Evolutionary conservation across 768 basidiomycete genomes (phyloP).

Genomic region (Dioszegia aurantiaca): DNA sequence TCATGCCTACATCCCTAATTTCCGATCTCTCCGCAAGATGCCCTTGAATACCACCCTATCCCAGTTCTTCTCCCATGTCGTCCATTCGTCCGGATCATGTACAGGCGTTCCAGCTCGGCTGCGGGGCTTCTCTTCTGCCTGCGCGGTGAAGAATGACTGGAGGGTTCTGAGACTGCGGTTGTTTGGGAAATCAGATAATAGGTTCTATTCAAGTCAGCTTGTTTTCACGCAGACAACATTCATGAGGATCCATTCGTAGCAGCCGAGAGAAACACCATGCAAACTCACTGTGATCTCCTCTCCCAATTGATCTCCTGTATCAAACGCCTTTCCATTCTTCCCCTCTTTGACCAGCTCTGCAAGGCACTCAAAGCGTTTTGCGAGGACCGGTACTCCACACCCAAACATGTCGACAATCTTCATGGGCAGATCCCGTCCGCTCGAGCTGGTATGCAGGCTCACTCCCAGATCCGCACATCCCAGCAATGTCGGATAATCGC

Average conservation of each 20-base stretch:
- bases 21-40: conserved; percentile 12
- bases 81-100: conserved; percentile 59
- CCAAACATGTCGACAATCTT: conserved; percentile 99
- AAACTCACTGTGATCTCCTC: conserved; percentile 58
- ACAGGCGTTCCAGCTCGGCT: conserved; percentile 10
- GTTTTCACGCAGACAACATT: too few species aligned
- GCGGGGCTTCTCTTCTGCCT: not conserved
- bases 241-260: too few species aligned
- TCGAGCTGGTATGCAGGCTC: conserved; percentile 85
- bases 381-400: conserved; percentile 88
- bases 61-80: conserved; percentile 86
- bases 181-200: conserved; percentile 62
- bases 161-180: conserved; percentile 59
- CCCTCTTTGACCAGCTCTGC: conserved; percentile 80
- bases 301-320: conserved; percentile 65
- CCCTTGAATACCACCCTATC: conserved; percentile 57
- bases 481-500: conserved; percentile 82
- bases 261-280: not conserved
- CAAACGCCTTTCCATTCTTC: conserved; percentile 78
- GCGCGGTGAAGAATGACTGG: conserved; percentile 24
- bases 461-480: conserved; percentile 91
- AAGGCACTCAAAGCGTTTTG: conserved; percentile 78
- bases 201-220: not conserved
- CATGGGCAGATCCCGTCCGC: conserved; percentile 91
- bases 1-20: not conserved